Evolutionary conservation across 345 rosid genomes (phyloP).

Genomic region (Cochlearia excelsa): DNA sequence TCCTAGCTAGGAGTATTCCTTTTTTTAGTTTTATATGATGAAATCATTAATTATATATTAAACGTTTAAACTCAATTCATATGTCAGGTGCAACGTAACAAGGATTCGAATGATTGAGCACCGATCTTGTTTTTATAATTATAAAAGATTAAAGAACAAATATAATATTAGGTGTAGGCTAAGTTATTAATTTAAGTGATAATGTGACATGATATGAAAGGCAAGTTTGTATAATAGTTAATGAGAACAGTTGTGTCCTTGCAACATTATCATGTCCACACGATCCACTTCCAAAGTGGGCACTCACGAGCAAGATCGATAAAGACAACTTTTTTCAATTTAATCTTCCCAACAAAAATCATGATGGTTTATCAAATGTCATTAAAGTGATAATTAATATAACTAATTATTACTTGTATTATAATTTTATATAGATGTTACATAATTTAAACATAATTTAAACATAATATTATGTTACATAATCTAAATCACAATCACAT

Average conservation of each 20-base stretch:
- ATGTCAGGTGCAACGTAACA: slow-evolving; percentile 35
- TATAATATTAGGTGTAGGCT: slow-evolving; percentile 23
- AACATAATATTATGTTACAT: too few species aligned
- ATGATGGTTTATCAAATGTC: slow-evolving; percentile 25
- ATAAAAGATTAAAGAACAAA: slow-evolving; percentile 5
- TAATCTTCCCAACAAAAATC: slow-evolving; percentile 27
- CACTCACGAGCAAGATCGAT: slow-evolving; percentile 32
- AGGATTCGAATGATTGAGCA: slow-evolving; percentile 35
- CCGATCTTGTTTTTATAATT: slow-evolving; percentile 22
- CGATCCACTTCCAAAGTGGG: slow-evolving; percentile 42
- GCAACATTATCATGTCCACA: slow-evolving; percentile 41
- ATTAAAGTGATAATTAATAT: too few species aligned
- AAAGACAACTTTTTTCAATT: slow-evolving; percentile 29
- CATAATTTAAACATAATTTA: too few species aligned
- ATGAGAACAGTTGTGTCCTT: slow-evolving; percentile 36
- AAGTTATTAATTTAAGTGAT: slow-evolving; percentile 29
- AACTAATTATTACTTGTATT: too few species aligned
- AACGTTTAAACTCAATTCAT: slow-evolving; percentile 1
- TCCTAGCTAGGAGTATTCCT: slow-evolving; percentile 15
- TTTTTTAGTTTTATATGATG: slow-evolving; percentile 8
- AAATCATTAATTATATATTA: not conserved
- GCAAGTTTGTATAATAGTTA: slow-evolving; percentile 31
- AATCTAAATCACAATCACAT: too few species aligned
- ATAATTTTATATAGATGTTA: too few species aligned
- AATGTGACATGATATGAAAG: slow-evolving; percentile 31